Conservation (phyloP, 1,139 yeast species). For the Sugiyamaella sp. region DNA sequence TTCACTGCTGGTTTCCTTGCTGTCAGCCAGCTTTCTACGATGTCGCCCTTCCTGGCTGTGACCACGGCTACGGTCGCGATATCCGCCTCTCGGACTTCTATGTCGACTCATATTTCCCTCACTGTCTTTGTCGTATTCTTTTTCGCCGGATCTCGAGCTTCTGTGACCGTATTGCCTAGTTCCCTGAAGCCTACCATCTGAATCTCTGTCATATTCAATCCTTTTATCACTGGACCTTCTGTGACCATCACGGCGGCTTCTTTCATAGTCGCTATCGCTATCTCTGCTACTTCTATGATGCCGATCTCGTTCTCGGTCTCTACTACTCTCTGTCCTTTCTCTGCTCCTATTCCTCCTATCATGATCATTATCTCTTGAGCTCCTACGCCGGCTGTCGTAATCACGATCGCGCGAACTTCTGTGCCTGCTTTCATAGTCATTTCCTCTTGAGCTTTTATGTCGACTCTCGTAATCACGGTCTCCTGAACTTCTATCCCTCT, state of each 20-base stretch:
- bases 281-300: conserved; percentile 14
- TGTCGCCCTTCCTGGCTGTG: too few species aligned
- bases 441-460: conserved; percentile 3
- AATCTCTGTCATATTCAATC: not conserved
- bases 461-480: conserved; percentile 13
- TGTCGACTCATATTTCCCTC: not conserved
- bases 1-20: too few species aligned
- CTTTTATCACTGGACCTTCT: conserved; percentile 10
- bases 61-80: not conserved
- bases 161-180: not conserved
- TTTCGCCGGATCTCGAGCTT: conserved; percentile 9
- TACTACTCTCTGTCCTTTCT: conserved; percentile 13
- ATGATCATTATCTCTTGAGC: conserved; percentile 11
- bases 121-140: conserved; percentile 42
- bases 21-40: too few species aligned
- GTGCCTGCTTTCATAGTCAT: conserved; percentile 9
- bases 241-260: too few species aligned
- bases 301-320: conserved; percentile 16
- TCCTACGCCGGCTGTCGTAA: conserved; percentile 2
- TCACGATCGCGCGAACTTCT: conserved; percentile 18
- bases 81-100: not conserved
- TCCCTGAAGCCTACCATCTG: too few species aligned
- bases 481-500: conserved; percentile 13
- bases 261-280: conserved; percentile 15
- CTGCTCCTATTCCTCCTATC: conserved; percentile 10